A percentile compares a stretch with the other conserved stretches of the same genome.
These are phyloP conservation scores for Gigaspora rosea DNA, from an alignment of 192 early-diverging fungal genomes.

Conservation along the genomic window DNA sequence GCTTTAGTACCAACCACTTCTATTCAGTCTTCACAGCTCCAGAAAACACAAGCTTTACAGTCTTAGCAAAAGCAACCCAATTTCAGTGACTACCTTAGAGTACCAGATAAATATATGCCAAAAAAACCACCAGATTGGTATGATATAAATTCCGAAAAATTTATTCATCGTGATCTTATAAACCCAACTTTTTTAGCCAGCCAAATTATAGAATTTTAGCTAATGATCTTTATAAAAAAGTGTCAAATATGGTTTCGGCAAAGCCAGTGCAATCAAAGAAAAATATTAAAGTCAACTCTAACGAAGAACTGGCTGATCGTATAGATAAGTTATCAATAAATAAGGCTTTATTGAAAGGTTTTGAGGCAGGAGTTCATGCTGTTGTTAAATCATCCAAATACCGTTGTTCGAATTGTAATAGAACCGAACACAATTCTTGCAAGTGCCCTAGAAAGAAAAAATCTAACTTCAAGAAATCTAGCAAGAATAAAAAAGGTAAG, in stretches of 20 bases:
- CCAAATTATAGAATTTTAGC: constrained; percentile 1
- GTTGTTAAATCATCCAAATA: background rate
- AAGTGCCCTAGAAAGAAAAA: no score
- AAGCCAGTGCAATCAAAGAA: background rate
- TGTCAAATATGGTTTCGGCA: background rate
- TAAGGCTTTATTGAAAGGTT: constrained; percentile 5
- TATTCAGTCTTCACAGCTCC: background rate
- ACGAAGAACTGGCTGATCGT: constrained; percentile 11
- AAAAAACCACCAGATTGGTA: background rate
- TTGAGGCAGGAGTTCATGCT: background rate
- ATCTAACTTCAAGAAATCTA: no score
- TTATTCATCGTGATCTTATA: background rate
- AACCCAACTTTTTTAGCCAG: background rate
- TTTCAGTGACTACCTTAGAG: background rate
- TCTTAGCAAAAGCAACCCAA: background rate
- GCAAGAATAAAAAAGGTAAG: no score
- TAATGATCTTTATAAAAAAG: background rate
- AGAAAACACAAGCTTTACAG: constrained; percentile 1
- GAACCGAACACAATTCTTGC: no score
- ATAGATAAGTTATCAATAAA: background rate
- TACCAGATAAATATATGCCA: constrained; percentile 14
- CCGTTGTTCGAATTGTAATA: background rate
- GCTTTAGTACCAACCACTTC: background rate
- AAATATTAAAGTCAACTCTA: constrained; percentile 9
- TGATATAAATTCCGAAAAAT: background rate